These are phyloP conservation scores for Zalerion maritima DNA, from an alignment of 495 filamentous ascomycete genomes.

Conservation along the genomic window DNA sequence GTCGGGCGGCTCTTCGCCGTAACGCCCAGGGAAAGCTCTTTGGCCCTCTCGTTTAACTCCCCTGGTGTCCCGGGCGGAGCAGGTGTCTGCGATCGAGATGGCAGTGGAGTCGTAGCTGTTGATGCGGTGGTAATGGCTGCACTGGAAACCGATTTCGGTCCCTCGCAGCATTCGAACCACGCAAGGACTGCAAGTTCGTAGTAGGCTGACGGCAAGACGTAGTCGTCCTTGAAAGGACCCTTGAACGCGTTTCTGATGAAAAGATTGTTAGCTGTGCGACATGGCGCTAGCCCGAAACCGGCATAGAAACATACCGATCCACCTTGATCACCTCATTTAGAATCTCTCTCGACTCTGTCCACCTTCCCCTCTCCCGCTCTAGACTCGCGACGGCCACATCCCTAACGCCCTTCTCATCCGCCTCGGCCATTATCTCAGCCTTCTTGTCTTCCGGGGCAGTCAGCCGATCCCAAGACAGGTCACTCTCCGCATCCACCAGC, in stretches of 20 bases:
- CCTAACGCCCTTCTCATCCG: conserved; percentile 63
- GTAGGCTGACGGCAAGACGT: conserved; percentile 61
- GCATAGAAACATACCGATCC: conserved; percentile 30
- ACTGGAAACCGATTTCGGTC: conserved; percentile 20
- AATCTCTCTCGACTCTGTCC: conserved; percentile 46
- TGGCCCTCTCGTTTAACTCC: no score
- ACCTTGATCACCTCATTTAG: conserved; percentile 45
- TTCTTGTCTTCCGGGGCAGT: conserved; percentile 36
- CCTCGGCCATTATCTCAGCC: conserved; percentile 50
- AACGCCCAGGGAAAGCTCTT: no score
- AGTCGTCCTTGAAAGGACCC: conserved; percentile 63
- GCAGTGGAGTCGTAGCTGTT: not conserved
- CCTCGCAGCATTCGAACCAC: conserved; percentile 48
- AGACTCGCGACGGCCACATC: conserved; percentile 53
- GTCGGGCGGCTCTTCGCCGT: conserved; percentile 10
- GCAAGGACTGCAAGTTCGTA: conserved; percentile 79
- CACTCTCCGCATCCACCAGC: conserved; percentile 46
- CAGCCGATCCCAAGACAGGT: conserved; percentile 48
- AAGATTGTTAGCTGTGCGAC: no score
- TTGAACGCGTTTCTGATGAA: conserved; percentile 45
- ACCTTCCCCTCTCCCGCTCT: conserved; percentile 43
- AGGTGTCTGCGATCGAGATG: conserved; percentile 1
- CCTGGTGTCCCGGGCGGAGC: no score
- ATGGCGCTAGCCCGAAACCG: no score
- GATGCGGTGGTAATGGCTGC: not conserved